Percentiles rank a stretch among this genome's conserved stretches.
Evolutionary conservation across 371 early-diverging fungal species (phyloP).

Genomic region (Mortierella sp.): DNA sequence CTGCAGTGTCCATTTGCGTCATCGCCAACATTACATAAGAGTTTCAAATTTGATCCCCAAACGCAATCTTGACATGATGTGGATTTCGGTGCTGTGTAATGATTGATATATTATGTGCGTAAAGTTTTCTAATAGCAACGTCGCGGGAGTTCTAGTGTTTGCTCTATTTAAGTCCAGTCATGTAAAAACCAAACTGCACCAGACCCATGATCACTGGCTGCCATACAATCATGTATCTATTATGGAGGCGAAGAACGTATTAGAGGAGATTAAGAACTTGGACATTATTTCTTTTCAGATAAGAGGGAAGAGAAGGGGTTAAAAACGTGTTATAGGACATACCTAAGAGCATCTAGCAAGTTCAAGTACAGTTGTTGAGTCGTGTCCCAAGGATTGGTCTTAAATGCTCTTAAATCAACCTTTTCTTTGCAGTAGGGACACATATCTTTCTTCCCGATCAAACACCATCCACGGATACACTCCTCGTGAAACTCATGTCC

Average conservation of each 20-base stretch:
- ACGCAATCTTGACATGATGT: too few species aligned
- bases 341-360: conserved; percentile 80
- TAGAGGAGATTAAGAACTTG: background rate
- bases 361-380: conserved; percentile 83
- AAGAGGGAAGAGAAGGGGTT: too few species aligned
- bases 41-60: too few species aligned
- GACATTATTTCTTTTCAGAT: too few species aligned
- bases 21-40: background rate
- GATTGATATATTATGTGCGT: background rate
- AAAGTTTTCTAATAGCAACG: background rate
- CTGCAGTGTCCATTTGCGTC: too few species aligned
- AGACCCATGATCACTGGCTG: conserved; percentile 73
- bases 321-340: background rate
- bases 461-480: conserved; percentile 96
- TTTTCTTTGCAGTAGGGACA: conserved; percentile 97
- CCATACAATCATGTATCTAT: conserved; percentile 85
- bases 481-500: conserved; percentile 89
- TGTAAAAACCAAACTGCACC: conserved; percentile 52
- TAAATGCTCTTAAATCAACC: conserved; percentile 83
- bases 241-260: background rate
- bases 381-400: conserved; percentile 83
- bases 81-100: too few species aligned
- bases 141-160: background rate
- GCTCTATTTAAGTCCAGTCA: conserved; percentile 45
- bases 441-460: conserved; percentile 93